A percentile compares a stretch with the other conserved stretches of the same genome.
Evolutionary conservation across 176 grass and related monocot species (phyloP).

Genomic region (Cenchrus fungigraminus): DNA sequence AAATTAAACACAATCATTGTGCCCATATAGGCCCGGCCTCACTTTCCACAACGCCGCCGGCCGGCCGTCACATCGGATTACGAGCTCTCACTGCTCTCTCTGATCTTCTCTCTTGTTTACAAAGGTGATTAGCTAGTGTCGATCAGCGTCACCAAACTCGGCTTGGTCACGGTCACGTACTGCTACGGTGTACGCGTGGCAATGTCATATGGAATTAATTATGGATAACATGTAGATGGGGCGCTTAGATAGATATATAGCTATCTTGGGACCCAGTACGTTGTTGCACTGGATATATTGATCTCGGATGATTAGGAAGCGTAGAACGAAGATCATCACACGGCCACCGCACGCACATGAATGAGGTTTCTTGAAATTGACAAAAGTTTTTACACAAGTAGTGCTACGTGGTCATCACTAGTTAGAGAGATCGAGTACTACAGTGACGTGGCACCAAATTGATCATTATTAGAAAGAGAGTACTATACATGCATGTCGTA

Average conservation of each 20-base stretch:
- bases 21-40: neutral
- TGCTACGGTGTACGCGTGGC: neutral
- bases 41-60: slow-evolving; percentile 11
- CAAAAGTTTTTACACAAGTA: neutral
- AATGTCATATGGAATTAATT: neutral
- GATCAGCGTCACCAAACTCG: neutral
- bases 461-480: neutral
- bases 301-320: neutral
- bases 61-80: slow-evolving; percentile 6
- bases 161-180: neutral
- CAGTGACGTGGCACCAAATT: neutral
- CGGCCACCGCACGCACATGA: neutral
- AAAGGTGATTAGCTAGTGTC: neutral
- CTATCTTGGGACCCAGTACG: neutral
- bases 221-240: no score
- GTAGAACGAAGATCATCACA: neutral
- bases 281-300: neutral
- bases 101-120: neutral
- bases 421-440: neutral
- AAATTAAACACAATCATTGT: neutral
- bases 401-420: neutral
- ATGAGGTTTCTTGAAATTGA: neutral
- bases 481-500: neutral
- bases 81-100: neutral
- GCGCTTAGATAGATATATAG: neutral